These are phyloP conservation scores for Hericium coralloides DNA, from an alignment of 768 basidiomycete genomes.

Conservation along the genomic window DNA sequence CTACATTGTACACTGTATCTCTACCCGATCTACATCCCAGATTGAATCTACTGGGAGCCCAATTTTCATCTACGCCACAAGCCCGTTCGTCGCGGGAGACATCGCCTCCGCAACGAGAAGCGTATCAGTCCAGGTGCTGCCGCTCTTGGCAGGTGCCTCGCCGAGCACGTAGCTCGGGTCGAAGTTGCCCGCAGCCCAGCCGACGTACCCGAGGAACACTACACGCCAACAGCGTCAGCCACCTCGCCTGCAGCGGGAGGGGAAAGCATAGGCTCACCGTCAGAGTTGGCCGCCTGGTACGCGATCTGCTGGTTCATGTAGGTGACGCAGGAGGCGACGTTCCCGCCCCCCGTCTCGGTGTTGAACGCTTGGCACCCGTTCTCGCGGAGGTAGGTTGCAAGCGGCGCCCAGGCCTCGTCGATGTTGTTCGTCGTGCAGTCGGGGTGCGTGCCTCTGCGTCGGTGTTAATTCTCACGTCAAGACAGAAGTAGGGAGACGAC, in stretches of 20 bases:
- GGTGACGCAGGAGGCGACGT: slow-evolving; percentile 36
- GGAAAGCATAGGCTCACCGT: slow-evolving; percentile 26
- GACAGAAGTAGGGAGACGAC: not conserved
- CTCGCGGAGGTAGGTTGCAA: slow-evolving; percentile 39
- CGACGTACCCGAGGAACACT: slow-evolving; percentile 46
- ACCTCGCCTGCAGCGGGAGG: not conserved
- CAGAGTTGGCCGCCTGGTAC: slow-evolving; percentile 38
- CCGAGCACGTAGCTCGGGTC: slow-evolving; percentile 25
- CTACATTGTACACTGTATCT: no score
- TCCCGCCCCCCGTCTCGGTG: slow-evolving; percentile 54
- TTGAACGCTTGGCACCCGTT: slow-evolving; percentile 47
- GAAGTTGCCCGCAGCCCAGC: slow-evolving; percentile 57
- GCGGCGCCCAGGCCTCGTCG: slow-evolving; percentile 33
- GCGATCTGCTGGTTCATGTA: slow-evolving; percentile 38
- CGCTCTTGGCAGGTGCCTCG: slow-evolving; percentile 23
- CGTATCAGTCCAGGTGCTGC: slow-evolving; percentile 32
- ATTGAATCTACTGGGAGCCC: not conserved
- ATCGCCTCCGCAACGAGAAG: slow-evolving; percentile 31
- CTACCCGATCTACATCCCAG: not conserved
- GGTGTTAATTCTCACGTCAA: not conserved
- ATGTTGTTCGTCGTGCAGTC: slow-evolving; percentile 51
- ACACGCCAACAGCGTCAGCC: not conserved
- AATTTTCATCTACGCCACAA: slow-evolving; percentile 5
- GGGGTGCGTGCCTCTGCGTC: slow-evolving; percentile 27
- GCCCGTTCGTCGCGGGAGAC: slow-evolving; percentile 12